phyloP scores from a whole-genome alignment of 495 filamentous ascomycete species.

The Trichodelitschia bisporula region DNA sequence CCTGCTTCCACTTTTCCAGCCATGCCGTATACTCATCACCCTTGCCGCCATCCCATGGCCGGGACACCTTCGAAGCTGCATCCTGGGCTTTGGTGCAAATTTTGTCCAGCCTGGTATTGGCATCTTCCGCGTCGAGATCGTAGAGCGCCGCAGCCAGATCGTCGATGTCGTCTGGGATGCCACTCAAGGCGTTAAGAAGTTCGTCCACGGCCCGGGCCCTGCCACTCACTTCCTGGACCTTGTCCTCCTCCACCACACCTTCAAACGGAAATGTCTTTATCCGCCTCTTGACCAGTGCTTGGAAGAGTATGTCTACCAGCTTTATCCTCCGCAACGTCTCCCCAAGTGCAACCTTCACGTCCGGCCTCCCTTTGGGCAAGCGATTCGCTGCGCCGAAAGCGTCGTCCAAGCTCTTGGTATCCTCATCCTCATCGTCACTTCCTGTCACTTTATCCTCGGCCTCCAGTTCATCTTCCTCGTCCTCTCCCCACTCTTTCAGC shows the following conservation, averaged over 20 bases:
- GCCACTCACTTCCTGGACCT: background rate
- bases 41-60: background rate
- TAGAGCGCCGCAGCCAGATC: conserved; percentile 24
- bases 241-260: background rate
- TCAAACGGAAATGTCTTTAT: conserved; percentile 24
- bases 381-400: conserved; percentile 28
- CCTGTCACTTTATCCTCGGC: conserved; percentile 21
- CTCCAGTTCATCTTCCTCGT: conserved; percentile 34
- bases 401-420: conserved; percentile 21
- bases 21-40: background rate
- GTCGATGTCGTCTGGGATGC: conserved; percentile 21
- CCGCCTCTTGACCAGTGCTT: conserved; percentile 33
- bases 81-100: conserved; percentile 3
- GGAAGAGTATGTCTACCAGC: conserved; percentile 30
- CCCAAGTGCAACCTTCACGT: conserved; percentile 26
- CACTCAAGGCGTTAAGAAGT: conserved; percentile 16
- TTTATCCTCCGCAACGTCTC: conserved; percentile 33
- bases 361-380: conserved; percentile 30
- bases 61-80: background rate
- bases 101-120: conserved; percentile 7
- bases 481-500: conserved; percentile 46
- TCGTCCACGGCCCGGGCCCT: conserved; percentile 12
- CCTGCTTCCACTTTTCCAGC: background rate
- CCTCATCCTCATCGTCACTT: conserved; percentile 22
- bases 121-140: conserved; percentile 22